These are phyloP conservation scores for Heimioporus sp. DNA, from an alignment of 768 basidiomycete genomes.

Conservation along the genomic window DNA sequence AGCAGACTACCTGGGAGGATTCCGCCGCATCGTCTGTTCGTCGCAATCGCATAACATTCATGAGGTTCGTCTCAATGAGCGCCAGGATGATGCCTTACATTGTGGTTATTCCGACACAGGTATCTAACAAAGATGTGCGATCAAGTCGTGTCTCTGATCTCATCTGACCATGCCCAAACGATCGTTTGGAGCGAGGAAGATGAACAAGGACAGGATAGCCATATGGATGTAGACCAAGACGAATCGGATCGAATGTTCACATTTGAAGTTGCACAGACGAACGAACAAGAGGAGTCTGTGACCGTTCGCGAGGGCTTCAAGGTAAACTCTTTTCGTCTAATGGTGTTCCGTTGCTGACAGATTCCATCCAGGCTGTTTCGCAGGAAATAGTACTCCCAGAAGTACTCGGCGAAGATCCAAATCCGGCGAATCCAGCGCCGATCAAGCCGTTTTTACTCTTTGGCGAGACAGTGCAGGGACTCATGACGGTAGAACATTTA, in stretches of 20 bases:
- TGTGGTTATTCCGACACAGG: conserved; percentile 24
- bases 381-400: conserved; percentile 10
- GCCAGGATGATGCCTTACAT: not conserved
- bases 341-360: not conserved
- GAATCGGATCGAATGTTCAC: conserved; percentile 48
- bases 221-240: conserved; percentile 36
- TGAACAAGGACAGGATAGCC: conserved; percentile 25
- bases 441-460: conserved; percentile 31
- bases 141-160: conserved; percentile 51
- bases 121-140: conserved; percentile 61
- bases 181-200: conserved; percentile 45
- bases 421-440: not conserved
- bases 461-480: conserved; percentile 42
- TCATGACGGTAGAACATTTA: conserved; percentile 33
- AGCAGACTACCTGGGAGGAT: conserved; percentile 58
- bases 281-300: conserved; percentile 54
- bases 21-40: conserved; percentile 40
- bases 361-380: conserved; percentile 6
- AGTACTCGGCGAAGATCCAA: conserved; percentile 2
- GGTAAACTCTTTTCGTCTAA: conserved; percentile 25
- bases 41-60: conserved; percentile 58
- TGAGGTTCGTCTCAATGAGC: conserved; percentile 41
- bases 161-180: conserved; percentile 42
- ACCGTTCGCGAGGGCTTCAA: conserved; percentile 42
- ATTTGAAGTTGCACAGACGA: conserved; percentile 53